Percentiles rank a stretch among this genome's conserved stretches.
Conservation (phyloP, 176 grass and related monocot species). For the Avena insularis region DNA sequence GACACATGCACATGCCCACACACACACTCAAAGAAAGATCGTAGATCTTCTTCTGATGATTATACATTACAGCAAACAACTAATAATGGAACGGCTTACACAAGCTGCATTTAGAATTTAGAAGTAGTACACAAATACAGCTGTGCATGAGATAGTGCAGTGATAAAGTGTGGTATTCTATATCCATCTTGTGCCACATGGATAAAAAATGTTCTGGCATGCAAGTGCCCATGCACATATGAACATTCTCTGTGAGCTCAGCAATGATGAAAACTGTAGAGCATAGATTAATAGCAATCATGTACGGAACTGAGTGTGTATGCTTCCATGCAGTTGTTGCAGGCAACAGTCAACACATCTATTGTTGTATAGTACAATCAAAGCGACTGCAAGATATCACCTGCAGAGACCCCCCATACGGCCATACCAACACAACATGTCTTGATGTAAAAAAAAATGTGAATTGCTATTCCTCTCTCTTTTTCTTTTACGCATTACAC, state of each 20-base stretch:
- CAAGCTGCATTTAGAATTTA: conserved; percentile 42
- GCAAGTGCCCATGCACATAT: conserved; percentile 51
- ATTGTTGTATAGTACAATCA: conserved; percentile 53
- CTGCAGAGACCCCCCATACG: conserved; percentile 38
- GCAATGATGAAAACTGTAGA: conserved; percentile 51
- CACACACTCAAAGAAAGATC: conserved; percentile 2
- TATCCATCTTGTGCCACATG: conserved; percentile 41
- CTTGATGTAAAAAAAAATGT: conserved; percentile 31
- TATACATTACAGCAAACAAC: conserved; percentile 21
- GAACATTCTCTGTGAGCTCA: conserved; percentile 66
- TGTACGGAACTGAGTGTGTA: conserved; percentile 47
- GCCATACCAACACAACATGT: conserved; percentile 28
- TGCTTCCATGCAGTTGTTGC: conserved; percentile 34
- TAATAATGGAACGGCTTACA: conserved; percentile 30
- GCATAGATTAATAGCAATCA: conserved; percentile 58
- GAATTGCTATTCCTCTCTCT: conserved; percentile 45
- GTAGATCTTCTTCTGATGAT: conserved; percentile 11
- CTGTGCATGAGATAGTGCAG: conserved; percentile 48
- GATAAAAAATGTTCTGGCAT: conserved; percentile 51
- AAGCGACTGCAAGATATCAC: conserved; percentile 44
- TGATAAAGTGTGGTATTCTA: conserved; percentile 49
- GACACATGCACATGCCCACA: neutral
- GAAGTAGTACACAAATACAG: conserved; percentile 52
- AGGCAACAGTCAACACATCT: conserved; percentile 50
- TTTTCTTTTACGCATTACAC: conserved; percentile 45